These are phyloP conservation scores for Sclerotinia spermophila DNA, from an alignment of 2,329 filamentous ascomycete genomes.

Conservation along the genomic window DNA sequence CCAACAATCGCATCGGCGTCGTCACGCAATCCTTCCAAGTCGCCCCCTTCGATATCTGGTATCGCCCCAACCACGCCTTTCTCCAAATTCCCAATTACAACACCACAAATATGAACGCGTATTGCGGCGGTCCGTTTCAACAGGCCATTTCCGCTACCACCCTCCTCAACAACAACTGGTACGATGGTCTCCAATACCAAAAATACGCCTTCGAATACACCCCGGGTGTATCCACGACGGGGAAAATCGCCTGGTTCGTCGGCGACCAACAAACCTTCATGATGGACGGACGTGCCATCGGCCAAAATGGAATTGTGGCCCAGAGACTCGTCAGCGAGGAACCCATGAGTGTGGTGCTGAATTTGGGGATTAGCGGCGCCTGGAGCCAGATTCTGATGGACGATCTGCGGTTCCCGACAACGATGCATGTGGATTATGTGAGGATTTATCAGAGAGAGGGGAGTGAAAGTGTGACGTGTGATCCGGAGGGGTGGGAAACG, in stretches of 20 bases:
- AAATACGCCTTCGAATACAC: conserved; percentile 54
- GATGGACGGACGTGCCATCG: conserved; percentile 49
- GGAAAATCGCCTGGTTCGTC: conserved; percentile 51
- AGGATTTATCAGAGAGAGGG: conserved; percentile 51
- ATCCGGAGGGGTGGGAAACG: conserved; percentile 58
- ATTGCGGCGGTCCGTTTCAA: conserved; percentile 52
- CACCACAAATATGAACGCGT: conserved; percentile 48
- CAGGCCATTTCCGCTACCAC: conserved; percentile 54
- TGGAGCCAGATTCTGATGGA: conserved; percentile 48
- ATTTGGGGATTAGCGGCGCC: conserved; percentile 48
- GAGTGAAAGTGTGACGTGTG: conserved; percentile 48
- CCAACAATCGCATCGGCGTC: conserved; percentile 37
- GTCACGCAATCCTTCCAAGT: conserved; percentile 40
- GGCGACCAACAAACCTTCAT: conserved; percentile 49
- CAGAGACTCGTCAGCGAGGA: conserved; percentile 48
- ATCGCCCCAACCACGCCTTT: conserved; percentile 50
- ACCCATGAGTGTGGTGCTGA: conserved; percentile 52
- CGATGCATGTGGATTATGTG: conserved; percentile 53
- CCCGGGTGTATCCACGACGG: conserved; percentile 41
- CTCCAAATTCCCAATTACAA: conserved; percentile 48
- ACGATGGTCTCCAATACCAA: conserved; percentile 51
- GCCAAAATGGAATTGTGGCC: conserved; percentile 51
- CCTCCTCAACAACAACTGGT: conserved; percentile 53
- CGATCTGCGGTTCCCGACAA: conserved; percentile 46
- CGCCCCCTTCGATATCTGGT: conserved; percentile 43